Percentiles rank a stretch among this genome's conserved stretches.
Evolutionary conservation across 73 alveolate species (phyloP).

Genomic region (Symbiodinium natans): DNA sequence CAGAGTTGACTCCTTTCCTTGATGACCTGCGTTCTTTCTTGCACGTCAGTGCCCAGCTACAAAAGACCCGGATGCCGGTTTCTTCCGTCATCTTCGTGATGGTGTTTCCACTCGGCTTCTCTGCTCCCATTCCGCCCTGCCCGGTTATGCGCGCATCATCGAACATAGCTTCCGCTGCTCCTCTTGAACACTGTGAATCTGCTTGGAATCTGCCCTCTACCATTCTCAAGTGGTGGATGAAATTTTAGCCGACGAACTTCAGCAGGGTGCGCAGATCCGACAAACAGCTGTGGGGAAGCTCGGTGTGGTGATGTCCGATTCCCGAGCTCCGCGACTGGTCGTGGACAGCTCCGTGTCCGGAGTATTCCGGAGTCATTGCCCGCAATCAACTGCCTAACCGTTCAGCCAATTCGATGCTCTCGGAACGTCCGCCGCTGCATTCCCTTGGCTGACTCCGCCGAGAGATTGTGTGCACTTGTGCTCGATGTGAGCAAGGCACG

Average conservation of each 20-base stretch:
- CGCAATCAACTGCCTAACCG: too few relatives aligned
- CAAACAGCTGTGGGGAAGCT: not conserved
- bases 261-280: not conserved
- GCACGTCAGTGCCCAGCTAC: too few relatives aligned
- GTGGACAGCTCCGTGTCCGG: too few relatives aligned
- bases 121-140: not conserved
- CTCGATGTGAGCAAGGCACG: slow-evolving; percentile 13
- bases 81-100: not conserved
- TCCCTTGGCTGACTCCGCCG: not conserved
- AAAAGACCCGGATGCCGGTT: not conserved
- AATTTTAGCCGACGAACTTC: not conserved
- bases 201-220: not conserved
- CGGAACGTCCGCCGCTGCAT: too few relatives aligned
- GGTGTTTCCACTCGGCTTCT: not conserved
- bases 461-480: not conserved
- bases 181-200: not conserved
- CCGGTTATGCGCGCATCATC: not conserved
- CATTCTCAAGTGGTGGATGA: not conserved
- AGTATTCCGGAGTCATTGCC: too few relatives aligned
- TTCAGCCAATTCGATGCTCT: too few relatives aligned
- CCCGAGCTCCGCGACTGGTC: not conserved
- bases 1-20: not conserved
- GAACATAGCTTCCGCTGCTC: not conserved
- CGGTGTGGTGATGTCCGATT: not conserved
- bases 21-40: not conserved